phyloP scores from a whole-genome alignment of 805 yeast species.

The Lipomyces yamanashiensis region DNA sequence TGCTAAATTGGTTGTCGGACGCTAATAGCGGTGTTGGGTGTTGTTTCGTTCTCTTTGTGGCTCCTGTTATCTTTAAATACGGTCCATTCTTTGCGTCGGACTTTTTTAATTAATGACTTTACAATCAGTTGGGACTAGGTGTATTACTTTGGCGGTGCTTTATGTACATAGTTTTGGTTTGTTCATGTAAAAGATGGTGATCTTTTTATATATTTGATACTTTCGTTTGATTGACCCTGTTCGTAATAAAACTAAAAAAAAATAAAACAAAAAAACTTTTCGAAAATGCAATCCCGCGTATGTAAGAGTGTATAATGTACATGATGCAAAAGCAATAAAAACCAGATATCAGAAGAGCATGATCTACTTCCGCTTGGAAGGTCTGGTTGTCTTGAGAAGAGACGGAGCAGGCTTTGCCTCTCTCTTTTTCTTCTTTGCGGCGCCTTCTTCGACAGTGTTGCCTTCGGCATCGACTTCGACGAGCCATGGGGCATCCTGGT shows the following conservation, averaged over 20 bases:
- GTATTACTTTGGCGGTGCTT: too few relatives aligned
- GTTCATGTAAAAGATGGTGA: neutral
- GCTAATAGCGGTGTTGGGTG: neutral
- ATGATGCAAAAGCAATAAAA: neutral
- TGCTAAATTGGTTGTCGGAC: neutral
- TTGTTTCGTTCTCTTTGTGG: too few relatives aligned
- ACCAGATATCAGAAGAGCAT: neutral
- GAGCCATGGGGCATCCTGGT: constrained; percentile 94
- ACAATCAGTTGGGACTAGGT: too few relatives aligned
- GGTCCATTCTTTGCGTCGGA: too few relatives aligned
- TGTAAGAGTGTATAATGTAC: neutral
- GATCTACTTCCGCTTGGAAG: constrained; percentile 6
- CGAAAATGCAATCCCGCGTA: neutral
- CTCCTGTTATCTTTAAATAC: too few relatives aligned
- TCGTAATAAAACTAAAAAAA: neutral
- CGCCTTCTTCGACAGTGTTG: constrained; percentile 54
- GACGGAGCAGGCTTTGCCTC: constrained; percentile 8
- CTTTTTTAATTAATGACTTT: too few relatives aligned
- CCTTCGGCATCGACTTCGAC: constrained; percentile 88
- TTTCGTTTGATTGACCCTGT: too few relatives aligned
- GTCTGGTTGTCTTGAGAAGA: constrained; percentile 11
- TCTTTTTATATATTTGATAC: too few relatives aligned
- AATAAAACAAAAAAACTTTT: neutral
- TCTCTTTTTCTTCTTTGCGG: constrained; percentile 13
- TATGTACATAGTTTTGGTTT: too few relatives aligned